These are phyloP conservation scores for Mortierella alpina DNA, from an alignment of 192 early-diverging fungal genomes.

Conservation along the genomic window DNA sequence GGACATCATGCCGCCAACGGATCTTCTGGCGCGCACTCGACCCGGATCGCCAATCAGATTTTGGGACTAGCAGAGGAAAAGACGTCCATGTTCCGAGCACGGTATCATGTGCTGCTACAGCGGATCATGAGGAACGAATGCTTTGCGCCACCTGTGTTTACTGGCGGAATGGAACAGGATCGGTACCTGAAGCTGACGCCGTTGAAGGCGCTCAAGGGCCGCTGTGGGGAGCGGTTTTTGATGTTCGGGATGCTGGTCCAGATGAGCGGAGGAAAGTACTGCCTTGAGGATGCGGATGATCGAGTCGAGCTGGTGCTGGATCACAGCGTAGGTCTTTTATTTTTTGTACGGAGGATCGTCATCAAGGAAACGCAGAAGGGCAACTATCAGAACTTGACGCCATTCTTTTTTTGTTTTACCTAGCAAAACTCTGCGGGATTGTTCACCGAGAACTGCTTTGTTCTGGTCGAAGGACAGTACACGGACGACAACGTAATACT, in stretches of 20 bases:
- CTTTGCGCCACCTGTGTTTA: slow-evolving; percentile 77
- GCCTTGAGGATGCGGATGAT: slow-evolving; percentile 86
- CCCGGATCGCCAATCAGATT: slow-evolving; percentile 48
- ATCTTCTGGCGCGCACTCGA: slow-evolving; percentile 13
- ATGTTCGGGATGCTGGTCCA: slow-evolving; percentile 92
- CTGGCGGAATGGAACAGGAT: slow-evolving; percentile 39
- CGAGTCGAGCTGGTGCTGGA: slow-evolving; percentile 81
- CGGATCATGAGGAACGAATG: slow-evolving; percentile 82
- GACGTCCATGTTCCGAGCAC: slow-evolving; percentile 75
- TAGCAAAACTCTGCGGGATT: slow-evolving; percentile 71
- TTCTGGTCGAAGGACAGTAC: slow-evolving; percentile 85
- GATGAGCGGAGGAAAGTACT: slow-evolving; percentile 81
- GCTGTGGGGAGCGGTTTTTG: slow-evolving; percentile 72
- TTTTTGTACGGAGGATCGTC: background rate
- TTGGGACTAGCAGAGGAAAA: slow-evolving; percentile 73
- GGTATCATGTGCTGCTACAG: slow-evolving; percentile 84
- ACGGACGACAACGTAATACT: slow-evolving; percentile 75
- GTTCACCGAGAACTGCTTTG: slow-evolving; percentile 89
- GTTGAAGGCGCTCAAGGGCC: slow-evolving; percentile 84
- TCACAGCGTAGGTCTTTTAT: slow-evolving; percentile 54
- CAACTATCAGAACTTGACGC: background rate
- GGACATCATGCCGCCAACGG: slow-evolving; percentile 7
- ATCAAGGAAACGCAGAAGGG: background rate
- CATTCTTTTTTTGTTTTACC: slow-evolving; percentile 4
- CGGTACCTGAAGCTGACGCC: slow-evolving; percentile 70